Evolutionary conservation across 2,329 filamentous ascomycete genomes (phyloP), one percentile per base, ranked within the genome.

Genomic region (Talaromyces sp.): DNA sequence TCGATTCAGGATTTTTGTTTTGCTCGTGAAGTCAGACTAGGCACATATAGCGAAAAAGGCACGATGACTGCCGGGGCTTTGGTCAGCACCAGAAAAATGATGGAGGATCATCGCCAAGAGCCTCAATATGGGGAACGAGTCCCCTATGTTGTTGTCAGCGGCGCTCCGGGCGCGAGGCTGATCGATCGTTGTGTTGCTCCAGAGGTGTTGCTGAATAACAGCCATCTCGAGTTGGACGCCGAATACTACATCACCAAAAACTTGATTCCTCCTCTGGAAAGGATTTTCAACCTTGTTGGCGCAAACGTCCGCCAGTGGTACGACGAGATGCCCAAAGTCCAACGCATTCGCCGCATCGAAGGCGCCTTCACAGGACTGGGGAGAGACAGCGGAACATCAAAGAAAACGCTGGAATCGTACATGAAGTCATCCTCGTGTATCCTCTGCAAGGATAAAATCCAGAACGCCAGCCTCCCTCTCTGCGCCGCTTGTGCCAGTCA

Each of bases 231-330:
- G 68, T 84, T 99, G 18, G 95, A 99, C 70, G 89, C 93, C 0
- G 92, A 97, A 68, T 99, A 99, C 76, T 99, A 99, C 79, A 98
- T 99, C 69, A 87, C 85, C 18, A 98, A 97, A 79, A 98, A 97
- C 72, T 73, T 99, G 8, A 96, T 99, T 56, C 95, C 95, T 5
- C 95, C 95, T 0, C 83, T 99, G 0, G 94, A 98, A 75, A 88
- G 95, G 31, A 97, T 99, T 66, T 97, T 99, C 80, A 96, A 95
- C 70, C 87, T 99, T 2, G 90, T 98, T 2, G 95, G 95, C 6
- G 95, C 92, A 34, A 96, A 95, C 72, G 90, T 98, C 0, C 81
- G 90, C 18, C 84, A 86, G 63, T 99, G 95, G 95, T 98, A 92
- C 70, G 92, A 96, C 65, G 92, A 97, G 76, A 96, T 98, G 92